Base-by-base conservation (phyloP, 495 filamentous ascomycete genomes). In the Trichoderma reesei region DNA sequence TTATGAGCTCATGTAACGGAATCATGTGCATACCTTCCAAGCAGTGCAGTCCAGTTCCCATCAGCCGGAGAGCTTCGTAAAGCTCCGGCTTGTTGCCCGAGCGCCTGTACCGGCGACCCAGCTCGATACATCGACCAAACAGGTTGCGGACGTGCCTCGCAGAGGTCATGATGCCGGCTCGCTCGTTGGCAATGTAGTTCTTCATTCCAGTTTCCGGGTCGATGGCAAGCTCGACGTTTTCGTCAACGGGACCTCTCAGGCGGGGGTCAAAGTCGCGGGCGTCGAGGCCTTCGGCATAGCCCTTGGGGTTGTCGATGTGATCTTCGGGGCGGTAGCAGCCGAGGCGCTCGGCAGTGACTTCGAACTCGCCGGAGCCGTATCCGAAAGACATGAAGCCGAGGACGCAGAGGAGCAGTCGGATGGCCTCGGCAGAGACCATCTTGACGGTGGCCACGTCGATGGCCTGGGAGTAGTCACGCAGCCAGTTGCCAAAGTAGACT, bases 401-500 rank as follows among this genome's bases (percentile, higher is more conserved):
- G 62, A 86, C 74, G 72, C 79, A 84, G 20, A 91, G 81, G 3
- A 96, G 78, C 48, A 95, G 89, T 41, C 91, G 85, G 68, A 96
- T 94, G 65, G 91, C 92, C 73, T 94, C 90, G 31, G 90, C 87
- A 62, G 88, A 90, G 67, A 96, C 91, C 63, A 86, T 83, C 77
- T 95, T 96, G 71, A 96, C 84, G 0, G 91, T 90, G 39, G 90
- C 92, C 36, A 93, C 88, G 71, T 96, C 92, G 69, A 90, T 87
- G 54, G 88, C 88, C 69, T 90, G 88, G 8, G 85, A 86, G 72
- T 91, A 92, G 73, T 91, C 89, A 67, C 91, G 83, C 26, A 95
- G 80, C 92, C 92, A 96, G 77, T 95, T 96, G 36, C 92, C 92
- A 76, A 96, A 96, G 72, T 84, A 86, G 65, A 91, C 88, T 41